Evolutionary conservation across 1,284 basidiomycete species (phyloP).

Genomic region (Thelephora terrestris): DNA sequence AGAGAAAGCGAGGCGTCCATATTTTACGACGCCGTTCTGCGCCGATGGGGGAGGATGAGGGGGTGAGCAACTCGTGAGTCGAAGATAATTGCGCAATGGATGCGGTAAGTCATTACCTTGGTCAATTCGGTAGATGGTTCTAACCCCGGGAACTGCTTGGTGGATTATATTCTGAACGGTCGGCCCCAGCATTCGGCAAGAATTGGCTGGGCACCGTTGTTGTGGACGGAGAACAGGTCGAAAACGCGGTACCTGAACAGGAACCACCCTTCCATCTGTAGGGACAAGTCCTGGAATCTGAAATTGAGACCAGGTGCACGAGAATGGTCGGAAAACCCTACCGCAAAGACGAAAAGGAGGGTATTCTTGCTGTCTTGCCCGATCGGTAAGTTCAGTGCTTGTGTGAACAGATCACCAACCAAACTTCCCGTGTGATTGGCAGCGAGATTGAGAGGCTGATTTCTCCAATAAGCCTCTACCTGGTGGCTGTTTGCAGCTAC

Average conservation of each 20-base stretch:
- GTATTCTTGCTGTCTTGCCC: conserved; percentile 40
- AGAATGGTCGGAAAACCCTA: conserved; percentile 24
- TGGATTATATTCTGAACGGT: conserved; percentile 61
- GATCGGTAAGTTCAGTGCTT: neutral
- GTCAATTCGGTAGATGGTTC: conserved; percentile 65
- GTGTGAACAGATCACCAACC: neutral
- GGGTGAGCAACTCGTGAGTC: neutral
- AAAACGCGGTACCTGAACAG: conserved; percentile 18
- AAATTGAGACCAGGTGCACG: neutral
- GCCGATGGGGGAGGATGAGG: no score
- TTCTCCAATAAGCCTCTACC: neutral
- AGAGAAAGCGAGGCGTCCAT: no score
- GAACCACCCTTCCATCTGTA: conserved; percentile 18
- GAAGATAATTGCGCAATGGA: neutral
- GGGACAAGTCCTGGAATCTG: conserved; percentile 18
- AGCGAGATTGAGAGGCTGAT: neutral
- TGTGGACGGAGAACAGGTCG: conserved; percentile 17
- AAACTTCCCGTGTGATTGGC: neutral
- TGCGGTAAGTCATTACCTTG: conserved; percentile 35
- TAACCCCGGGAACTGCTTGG: conserved; percentile 71
- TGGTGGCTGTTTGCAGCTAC: neutral
- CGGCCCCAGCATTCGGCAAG: conserved; percentile 66
- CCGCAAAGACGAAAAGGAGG: conserved; percentile 66
- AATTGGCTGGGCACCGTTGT: conserved; percentile 31
- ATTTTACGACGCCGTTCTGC: no score